These are phyloP conservation scores for Ogataea haglerorum DNA, from an alignment of 805 yeast species.

Conservation along the genomic window DNA sequence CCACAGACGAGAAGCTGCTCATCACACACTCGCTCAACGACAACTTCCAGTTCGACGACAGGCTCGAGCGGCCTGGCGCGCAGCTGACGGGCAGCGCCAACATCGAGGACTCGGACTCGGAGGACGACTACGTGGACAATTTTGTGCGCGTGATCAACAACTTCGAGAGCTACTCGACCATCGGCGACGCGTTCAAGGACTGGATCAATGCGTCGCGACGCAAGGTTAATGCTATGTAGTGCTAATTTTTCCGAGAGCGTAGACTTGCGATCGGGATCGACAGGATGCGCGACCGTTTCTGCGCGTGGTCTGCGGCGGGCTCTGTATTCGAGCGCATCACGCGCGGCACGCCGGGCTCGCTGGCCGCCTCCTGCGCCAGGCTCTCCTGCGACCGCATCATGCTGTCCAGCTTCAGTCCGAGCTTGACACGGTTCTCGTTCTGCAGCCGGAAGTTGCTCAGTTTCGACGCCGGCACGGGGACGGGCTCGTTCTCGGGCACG, in stretches of 20 bases:
- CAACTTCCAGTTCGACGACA: conserved; percentile 33
- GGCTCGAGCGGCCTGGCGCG: conserved; percentile 8
- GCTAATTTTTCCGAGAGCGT: conserved; percentile 16
- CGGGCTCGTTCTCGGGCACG: background rate
- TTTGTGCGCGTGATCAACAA: conserved; percentile 34
- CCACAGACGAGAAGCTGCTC: conserved; percentile 3
- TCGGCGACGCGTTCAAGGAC: conserved; percentile 36
- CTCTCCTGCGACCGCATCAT: conserved; percentile 27
- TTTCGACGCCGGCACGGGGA: conserved; percentile 16
- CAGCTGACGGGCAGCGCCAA: conserved; percentile 13
- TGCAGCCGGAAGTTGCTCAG: conserved; percentile 27
- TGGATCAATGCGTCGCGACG: conserved; percentile 28
- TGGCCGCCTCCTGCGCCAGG: conserved; percentile 7
- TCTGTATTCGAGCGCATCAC: conserved; percentile 2
- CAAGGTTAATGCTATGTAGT: conserved; percentile 5
- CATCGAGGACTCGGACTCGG: conserved; percentile 21
- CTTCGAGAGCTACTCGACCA: conserved; percentile 33
- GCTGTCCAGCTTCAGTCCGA: conserved; percentile 28
- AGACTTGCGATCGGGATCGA: conserved; percentile 34
- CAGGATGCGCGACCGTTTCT: conserved; percentile 24
- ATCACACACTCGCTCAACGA: conserved; percentile 31
- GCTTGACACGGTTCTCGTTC: conserved; percentile 28
- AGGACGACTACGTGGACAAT: conserved; percentile 30
- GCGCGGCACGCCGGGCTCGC: background rate
- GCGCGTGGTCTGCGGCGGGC: background rate